Conservation (phyloP, 116 monocot species). For the Trichopus zeylanicus region DNA sequence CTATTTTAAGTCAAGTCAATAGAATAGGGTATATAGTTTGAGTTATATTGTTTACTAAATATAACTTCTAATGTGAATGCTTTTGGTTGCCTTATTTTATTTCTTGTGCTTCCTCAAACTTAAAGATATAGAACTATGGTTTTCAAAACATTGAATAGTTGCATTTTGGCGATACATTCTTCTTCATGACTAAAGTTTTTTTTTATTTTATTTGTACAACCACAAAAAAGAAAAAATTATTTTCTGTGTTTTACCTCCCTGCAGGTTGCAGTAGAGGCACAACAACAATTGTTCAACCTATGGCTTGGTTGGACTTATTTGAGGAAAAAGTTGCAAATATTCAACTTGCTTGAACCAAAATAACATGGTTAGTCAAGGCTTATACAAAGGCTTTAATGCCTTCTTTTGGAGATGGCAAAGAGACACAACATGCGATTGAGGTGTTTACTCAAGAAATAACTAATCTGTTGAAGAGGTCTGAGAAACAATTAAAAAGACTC, state of each 20-base stretch:
- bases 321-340: conserved; percentile 83
- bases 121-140: no score
- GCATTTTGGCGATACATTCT: background rate
- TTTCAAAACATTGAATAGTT: background rate
- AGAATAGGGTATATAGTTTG: no score
- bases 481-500: conserved; percentile 69
- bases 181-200: no score
- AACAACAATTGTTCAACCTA: conserved; percentile 70
- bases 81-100: no score
- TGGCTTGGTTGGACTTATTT: conserved; percentile 91
- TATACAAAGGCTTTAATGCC: conserved; percentile 92
- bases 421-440: conserved; percentile 75
- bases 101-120: no score
- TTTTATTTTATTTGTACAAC: no score
- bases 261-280: conserved; percentile 45
- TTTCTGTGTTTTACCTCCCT: background rate
- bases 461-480: conserved; percentile 65
- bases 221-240: background rate
- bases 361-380: conserved; percentile 72
- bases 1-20: no score
- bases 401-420: conserved; percentile 86
- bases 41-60: no score
- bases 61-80: no score
- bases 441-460: conserved; percentile 83
- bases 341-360: conserved; percentile 75